These are phyloP conservation scores for Tolypocladium guangdongense DNA, from an alignment of 2,329 filamentous ascomycete species.

Conservation along the genomic window DNA sequence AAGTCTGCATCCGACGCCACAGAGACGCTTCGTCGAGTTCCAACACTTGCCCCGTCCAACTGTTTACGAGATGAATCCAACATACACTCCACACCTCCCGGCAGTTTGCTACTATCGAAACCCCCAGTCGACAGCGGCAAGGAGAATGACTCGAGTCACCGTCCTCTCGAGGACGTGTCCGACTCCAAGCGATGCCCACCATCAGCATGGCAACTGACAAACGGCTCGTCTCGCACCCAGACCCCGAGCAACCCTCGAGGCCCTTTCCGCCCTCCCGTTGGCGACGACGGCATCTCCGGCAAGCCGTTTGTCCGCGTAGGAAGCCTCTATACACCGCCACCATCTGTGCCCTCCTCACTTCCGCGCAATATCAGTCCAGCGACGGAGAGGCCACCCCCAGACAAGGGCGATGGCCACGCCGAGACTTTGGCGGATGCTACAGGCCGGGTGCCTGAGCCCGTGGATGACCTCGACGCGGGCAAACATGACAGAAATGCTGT, in stretches of 20 bases:
- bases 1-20: not conserved
- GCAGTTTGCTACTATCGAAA: not conserved
- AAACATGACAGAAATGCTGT: constrained; percentile 15
- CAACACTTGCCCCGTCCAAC: constrained; percentile 5
- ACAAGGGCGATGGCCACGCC: not conserved
- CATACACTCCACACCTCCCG: not conserved
- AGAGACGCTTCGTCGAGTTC: constrained; percentile 1
- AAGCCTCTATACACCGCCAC: constrained; percentile 17
- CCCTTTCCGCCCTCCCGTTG: constrained; percentile 10
- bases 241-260: constrained; percentile 12
- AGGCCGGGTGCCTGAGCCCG: not conserved
- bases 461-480: not conserved
- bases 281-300: constrained; percentile 42
- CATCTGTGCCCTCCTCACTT: constrained; percentile 1
- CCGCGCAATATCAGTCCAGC: not conserved
- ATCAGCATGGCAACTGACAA: constrained; percentile 10
- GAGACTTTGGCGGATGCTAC: not conserved
- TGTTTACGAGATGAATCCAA: constrained; percentile 5
- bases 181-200: constrained; percentile 7
- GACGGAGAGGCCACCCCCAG: not conserved
- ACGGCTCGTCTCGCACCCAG: constrained; percentile 10
- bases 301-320: constrained; percentile 41
- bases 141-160: not conserved
- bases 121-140: not conserved
- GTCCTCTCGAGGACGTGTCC: not conserved